Percentiles rank a stretch among this genome's conserved stretches.
These are phyloP conservation scores for Mortierella sp. DNA, from an alignment of 371 early-diverging fungal species.

Conservation along the genomic window DNA sequence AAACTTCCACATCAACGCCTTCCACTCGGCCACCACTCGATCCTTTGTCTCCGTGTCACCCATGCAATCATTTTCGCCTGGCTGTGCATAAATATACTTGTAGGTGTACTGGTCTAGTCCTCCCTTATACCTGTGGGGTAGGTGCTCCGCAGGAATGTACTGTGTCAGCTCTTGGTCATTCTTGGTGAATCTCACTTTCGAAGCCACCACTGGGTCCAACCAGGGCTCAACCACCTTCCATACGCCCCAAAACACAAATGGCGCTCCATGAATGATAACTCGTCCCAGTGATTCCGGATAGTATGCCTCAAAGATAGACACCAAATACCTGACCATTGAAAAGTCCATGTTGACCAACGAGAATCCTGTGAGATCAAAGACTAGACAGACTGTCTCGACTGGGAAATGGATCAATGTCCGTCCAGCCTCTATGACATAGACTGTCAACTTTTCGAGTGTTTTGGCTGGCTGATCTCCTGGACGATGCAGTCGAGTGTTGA, in stretches of 20 bases:
- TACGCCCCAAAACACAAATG: constrained; percentile 89
- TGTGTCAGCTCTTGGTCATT: constrained; percentile 68
- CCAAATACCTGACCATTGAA: constrained; percentile 76
- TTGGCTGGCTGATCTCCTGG: constrained; percentile 62
- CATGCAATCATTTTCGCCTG: constrained; percentile 54
- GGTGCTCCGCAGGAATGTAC: constrained; percentile 64
- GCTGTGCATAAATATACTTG: constrained; percentile 38
- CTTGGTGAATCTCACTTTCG: constrained; percentile 85
- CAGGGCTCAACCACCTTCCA: constrained; percentile 78
- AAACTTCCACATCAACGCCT: constrained; percentile 33
- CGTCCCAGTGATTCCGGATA: constrained; percentile 87
- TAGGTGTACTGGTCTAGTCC: constrained; percentile 52
- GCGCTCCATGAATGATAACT: constrained; percentile 82
- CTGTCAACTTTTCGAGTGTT: constrained; percentile 64
- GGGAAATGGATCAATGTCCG: constrained; percentile 77
- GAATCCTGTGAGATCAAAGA: constrained; percentile 86
- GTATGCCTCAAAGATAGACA: constrained; percentile 79
- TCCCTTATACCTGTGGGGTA: constrained; percentile 50
- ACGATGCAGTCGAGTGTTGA: constrained; percentile 64
- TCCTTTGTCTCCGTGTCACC: constrained; percentile 34
- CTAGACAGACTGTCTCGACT: constrained; percentile 79
- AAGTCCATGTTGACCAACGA: constrained; percentile 84
- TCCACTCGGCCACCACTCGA: constrained; percentile 28
- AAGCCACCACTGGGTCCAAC: constrained; percentile 86
- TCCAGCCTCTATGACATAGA: constrained; percentile 85